phyloP scores from a whole-genome alignment of 2,329 filamentous ascomycete genomes.

The Aureobasidium uvarum region DNA sequence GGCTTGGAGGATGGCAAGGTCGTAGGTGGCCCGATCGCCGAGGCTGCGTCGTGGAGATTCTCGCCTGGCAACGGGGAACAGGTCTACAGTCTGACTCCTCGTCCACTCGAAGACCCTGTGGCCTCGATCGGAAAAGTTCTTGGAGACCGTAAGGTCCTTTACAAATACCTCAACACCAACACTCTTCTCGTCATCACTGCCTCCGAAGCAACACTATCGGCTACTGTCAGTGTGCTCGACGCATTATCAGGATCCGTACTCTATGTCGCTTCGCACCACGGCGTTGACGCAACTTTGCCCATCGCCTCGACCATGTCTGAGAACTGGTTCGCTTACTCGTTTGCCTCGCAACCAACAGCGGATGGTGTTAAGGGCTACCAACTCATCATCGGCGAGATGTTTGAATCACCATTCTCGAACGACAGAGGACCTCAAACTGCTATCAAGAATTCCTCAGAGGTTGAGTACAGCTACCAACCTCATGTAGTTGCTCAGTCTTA shows the following conservation, averaged over 20 bases:
- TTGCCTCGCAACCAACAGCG: slow-evolving; percentile 56
- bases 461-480: slow-evolving; percentile 66
- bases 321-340: slow-evolving; percentile 93
- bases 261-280: slow-evolving; percentile 65
- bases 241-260: slow-evolving; percentile 80
- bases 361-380: slow-evolving; percentile 74
- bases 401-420: slow-evolving; percentile 79
- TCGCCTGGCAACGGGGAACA: slow-evolving; percentile 62
- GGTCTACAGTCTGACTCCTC: slow-evolving; percentile 65
- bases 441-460: slow-evolving; percentile 69
- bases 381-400: slow-evolving; percentile 81
- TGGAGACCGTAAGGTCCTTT: slow-evolving; percentile 86
- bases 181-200: slow-evolving; percentile 71
- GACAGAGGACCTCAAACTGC: slow-evolving; percentile 77
- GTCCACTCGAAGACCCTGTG: slow-evolving; percentile 76
- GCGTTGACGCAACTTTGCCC: slow-evolving; percentile 70
- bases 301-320: slow-evolving; percentile 80
- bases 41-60: slow-evolving; percentile 64
- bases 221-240: slow-evolving; percentile 78
- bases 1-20: slow-evolving; percentile 34
- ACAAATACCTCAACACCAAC: slow-evolving; percentile 96
- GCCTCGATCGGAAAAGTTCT: slow-evolving; percentile 94
- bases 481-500: slow-evolving; percentile 77
- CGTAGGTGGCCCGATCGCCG: slow-evolving; percentile 30
- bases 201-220: slow-evolving; percentile 57